A percentile compares a stretch with the other conserved stretches of the same genome.
These are phyloP conservation scores for Talaromyces verruculosus DNA, from an alignment of 2,329 filamentous ascomycete genomes.

Conservation along the genomic window DNA sequence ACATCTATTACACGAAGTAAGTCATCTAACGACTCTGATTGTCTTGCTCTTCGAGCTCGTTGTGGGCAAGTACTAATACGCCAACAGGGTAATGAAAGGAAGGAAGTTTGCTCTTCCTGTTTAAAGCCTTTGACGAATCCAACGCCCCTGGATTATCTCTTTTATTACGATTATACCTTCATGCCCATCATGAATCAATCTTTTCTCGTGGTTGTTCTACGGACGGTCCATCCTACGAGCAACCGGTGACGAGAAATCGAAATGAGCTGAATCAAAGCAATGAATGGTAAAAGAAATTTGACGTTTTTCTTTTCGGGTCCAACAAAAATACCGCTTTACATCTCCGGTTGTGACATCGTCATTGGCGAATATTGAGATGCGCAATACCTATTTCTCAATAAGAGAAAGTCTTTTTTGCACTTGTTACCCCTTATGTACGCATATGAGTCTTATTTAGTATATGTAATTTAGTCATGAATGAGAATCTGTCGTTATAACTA, in stretches of 20 bases:
- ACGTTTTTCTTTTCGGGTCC: background rate
- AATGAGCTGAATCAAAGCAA: background rate
- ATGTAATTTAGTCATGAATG: background rate
- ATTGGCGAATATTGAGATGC: background rate
- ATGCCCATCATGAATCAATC: background rate
- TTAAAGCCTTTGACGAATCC: slow-evolving; percentile 44
- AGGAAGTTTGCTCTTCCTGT: slow-evolving; percentile 86
- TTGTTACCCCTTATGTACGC: background rate
- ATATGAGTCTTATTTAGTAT: slow-evolving; percentile 2
- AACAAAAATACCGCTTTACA: background rate
- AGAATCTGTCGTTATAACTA: background rate
- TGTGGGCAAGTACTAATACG: background rate
- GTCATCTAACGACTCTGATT: slow-evolving; percentile 30
- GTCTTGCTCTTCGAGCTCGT: background rate
- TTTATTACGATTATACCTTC: background rate
- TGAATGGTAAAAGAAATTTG: background rate
- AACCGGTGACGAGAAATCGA: background rate
- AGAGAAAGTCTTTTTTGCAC: background rate
- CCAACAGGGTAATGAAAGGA: slow-evolving; percentile 67
- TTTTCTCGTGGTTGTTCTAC: background rate
- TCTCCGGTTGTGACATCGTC: too few relatives aligned
- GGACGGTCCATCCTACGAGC: background rate
- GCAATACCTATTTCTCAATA: background rate
- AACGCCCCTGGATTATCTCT: background rate
- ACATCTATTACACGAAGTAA: slow-evolving; percentile 96